A percentile compares a stretch with the other conserved stretches of the same genome.
These are phyloP conservation scores for Aegilops speltoides DNA, from an alignment of 176 grass and related monocot genomes.

Conservation along the genomic window DNA sequence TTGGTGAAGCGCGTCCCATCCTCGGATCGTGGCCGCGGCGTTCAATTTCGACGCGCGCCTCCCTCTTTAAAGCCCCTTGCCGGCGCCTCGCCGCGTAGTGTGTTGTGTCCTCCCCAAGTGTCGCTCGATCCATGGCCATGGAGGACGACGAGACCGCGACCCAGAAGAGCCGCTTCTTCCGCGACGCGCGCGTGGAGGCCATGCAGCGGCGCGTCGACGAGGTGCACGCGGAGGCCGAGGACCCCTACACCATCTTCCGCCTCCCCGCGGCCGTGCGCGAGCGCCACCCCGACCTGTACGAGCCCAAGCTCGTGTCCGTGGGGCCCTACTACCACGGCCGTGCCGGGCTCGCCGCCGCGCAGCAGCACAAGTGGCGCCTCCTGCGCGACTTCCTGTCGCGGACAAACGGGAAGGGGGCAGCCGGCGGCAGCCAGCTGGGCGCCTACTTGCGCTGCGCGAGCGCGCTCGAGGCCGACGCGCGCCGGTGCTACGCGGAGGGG, in stretches of 20 bases:
- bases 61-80: background rate
- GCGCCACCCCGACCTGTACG: constrained; percentile 54
- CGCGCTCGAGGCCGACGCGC: constrained; percentile 35
- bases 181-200: constrained; percentile 44
- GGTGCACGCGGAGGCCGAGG: constrained; percentile 17
- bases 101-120: too few relatives aligned
- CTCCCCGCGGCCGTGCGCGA: constrained; percentile 45
- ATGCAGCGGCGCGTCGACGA: constrained; percentile 56
- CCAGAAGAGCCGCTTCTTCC: constrained; percentile 14
- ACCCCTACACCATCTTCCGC: constrained; percentile 52
- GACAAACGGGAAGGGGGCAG: background rate
- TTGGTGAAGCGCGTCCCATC: background rate
- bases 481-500: constrained; percentile 41
- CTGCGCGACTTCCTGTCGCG: constrained; percentile 27
- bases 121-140: background rate
- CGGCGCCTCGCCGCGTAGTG: background rate
- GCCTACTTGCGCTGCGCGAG: constrained; percentile 40
- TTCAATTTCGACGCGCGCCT: background rate
- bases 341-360: constrained; percentile 33
- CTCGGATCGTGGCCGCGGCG: background rate
- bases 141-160: background rate
- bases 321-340: constrained; percentile 44
- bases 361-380: constrained; percentile 62
- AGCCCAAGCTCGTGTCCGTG: constrained; percentile 51
- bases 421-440: background rate